Base-by-base conservation (phyloP, 2,329 filamentous ascomycete species). In the Botrytis hyacinthi region DNA sequence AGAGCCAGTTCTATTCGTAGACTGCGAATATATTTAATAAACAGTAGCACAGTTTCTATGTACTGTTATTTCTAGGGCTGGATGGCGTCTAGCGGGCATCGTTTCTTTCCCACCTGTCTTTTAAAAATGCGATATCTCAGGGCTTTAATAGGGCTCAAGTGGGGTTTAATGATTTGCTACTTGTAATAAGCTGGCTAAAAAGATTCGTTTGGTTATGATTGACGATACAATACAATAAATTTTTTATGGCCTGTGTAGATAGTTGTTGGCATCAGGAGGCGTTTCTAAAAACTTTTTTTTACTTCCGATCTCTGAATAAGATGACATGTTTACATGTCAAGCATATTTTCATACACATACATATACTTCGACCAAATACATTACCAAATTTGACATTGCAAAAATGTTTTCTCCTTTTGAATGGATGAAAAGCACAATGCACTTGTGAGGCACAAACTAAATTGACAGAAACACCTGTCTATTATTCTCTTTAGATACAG, bases 1-100 rank as follows among this genome's bases (percentile, higher is more conserved):
- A 91, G 83, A 89, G 89, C 71, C 87, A 88, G 29, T 92, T 92
- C 79, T 90, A 91, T 82, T 90, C 89, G 71, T 90, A 82, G 85
- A 71, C 46, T 48, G 26, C 18, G 18, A 57, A 18, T 2, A 5
- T 10, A 22, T 57, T 57, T 42, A 57, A 68, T 42, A 40, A 42
- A 32, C 54, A 26, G 29, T n/a, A 68, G 26, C 22, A 57, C 35
- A 14, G 29, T 37, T 40, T 57, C 8, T 18, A 54, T 51, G 26
- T 57, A 68, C 66, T 42, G 37, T 57, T 42, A 16, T 29, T 42
- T 68, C 16, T 57, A 29, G 48, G 66, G 66, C 54, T 42, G 35
- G n/a, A 68, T 42, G 66, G 66, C 66, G 66, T 68, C 57, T 32
- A 26, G 18, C 12, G 48, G 35, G 35, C 22, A 42, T 68, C 29